phyloP scores from a whole-genome alignment of 495 filamentous ascomycete species.

The Geoglossum glabrum region DNA sequence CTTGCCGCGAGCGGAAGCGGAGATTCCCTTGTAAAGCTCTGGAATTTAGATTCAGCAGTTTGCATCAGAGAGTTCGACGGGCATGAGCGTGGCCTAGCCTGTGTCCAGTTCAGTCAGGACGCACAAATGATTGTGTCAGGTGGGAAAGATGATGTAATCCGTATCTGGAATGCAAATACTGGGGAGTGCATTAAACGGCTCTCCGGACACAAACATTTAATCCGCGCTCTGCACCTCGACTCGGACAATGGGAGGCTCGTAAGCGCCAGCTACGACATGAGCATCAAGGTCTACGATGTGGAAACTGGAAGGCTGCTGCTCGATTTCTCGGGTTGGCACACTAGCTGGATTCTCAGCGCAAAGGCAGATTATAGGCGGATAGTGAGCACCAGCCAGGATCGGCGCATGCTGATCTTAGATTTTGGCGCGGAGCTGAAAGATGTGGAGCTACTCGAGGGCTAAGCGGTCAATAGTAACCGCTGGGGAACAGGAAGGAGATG shows the following conservation, averaged over 20 bases:
- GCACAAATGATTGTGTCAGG: conserved; percentile 73
- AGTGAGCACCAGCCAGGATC: conserved; percentile 82
- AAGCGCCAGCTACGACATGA: conserved; percentile 82
- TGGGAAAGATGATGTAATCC: conserved; percentile 83
- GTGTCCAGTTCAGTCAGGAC: conserved; percentile 88
- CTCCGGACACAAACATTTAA: conserved; percentile 57
- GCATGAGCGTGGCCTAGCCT: conserved; percentile 56
- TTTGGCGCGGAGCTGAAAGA: conserved; percentile 31
- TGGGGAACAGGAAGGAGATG: background rate
- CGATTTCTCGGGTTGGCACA: conserved; percentile 73
- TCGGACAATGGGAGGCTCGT: conserved; percentile 61
- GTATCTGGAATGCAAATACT: conserved; percentile 82
- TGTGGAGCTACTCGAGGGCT: conserved; percentile 1
- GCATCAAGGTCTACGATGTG: conserved; percentile 81
- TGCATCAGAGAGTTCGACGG: conserved; percentile 62
- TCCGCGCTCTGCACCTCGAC: conserved; percentile 78
- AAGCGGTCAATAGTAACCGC: background rate
- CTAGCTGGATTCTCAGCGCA: conserved; percentile 86
- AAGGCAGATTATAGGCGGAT: conserved; percentile 89
- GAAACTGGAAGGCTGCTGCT: conserved; percentile 50
- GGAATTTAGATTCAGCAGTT: conserved; percentile 72
- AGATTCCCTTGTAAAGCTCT: conserved; percentile 80
- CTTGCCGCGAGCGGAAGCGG: conserved; percentile 80
- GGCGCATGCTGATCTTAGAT: conserved; percentile 80
- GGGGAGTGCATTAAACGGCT: conserved; percentile 64